A percentile compares a stretch with the other conserved stretches of the same genome.
Evolutionary conservation across 2,329 filamentous ascomycete species (phyloP).

Genomic region (Huntiella bhutanensis): DNA sequence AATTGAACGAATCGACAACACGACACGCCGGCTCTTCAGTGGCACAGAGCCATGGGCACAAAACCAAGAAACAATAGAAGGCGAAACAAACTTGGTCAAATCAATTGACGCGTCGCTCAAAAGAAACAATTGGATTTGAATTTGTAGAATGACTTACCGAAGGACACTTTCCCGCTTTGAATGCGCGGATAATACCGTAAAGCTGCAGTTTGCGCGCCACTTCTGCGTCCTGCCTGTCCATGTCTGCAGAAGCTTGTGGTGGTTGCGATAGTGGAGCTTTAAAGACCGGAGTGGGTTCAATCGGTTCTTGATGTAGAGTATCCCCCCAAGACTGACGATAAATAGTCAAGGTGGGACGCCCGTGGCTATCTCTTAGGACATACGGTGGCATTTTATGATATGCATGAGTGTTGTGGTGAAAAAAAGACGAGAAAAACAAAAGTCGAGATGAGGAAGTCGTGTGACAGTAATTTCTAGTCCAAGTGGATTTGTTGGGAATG

Average conservation of each 20-base stretch:
- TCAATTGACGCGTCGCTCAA: background rate
- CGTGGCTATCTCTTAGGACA: no score
- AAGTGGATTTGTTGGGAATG: no score
- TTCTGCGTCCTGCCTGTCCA: constrained; percentile 62
- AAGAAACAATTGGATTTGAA: no score
- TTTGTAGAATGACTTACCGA: constrained; percentile 38
- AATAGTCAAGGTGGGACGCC: no score
- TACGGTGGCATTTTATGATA: no score
- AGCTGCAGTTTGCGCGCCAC: constrained; percentile 89
- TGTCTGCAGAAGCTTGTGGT: constrained; percentile 28
- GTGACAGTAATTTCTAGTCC: no score
- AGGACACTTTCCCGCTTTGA: constrained; percentile 75
- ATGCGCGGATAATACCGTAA: constrained; percentile 76
- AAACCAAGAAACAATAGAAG: background rate
- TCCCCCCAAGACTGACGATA: no score
- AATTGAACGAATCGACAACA: no score
- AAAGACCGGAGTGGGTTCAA: background rate
- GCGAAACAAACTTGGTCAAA: constrained; percentile 1
- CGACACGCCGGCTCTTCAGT: background rate
- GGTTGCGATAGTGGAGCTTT: background rate
- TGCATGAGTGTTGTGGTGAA: no score
- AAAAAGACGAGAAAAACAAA: no score
- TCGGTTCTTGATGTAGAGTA: background rate
- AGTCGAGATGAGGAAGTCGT: no score
- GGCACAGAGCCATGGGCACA: no score